Evolutionary conservation across 805 yeast genomes (phyloP).

Genomic region (Sugiyamaella mastotermitis): DNA sequence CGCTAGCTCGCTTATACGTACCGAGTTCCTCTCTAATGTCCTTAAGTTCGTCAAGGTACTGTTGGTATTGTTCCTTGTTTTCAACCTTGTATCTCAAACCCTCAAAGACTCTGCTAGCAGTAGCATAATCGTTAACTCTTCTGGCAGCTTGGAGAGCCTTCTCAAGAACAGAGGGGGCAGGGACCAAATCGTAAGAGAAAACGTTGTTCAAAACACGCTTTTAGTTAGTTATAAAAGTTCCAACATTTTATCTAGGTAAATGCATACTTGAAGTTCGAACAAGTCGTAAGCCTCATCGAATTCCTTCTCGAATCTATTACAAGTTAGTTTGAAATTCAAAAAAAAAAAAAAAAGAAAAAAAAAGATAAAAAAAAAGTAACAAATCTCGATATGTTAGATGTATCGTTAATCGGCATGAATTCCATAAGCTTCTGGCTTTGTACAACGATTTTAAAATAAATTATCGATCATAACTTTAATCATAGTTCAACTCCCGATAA

Average conservation of each 20-base stretch:
- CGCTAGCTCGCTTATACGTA: conserved; percentile 2
- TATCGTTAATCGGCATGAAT: no score
- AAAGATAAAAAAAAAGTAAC: no score
- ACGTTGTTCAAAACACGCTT: conserved; percentile 97
- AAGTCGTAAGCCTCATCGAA: conserved; percentile 89
- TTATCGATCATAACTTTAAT: not conserved
- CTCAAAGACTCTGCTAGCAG: conserved; percentile 97
- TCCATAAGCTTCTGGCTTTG: not conserved
- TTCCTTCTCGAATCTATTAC: conserved; percentile 74
- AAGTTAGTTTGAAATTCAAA: not conserved
- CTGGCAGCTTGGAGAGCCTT: conserved; percentile 96
- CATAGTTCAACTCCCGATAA: not conserved
- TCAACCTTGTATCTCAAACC: conserved; percentile 93
- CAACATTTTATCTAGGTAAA: conserved; percentile 9
- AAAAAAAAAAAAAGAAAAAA: not conserved
- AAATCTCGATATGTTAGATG: no score
- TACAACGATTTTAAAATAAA: not conserved
- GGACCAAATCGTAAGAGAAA: conserved; percentile 97
- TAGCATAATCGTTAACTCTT: conserved; percentile 97
- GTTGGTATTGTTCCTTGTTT: conserved; percentile 87
- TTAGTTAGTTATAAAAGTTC: conserved; percentile 23
- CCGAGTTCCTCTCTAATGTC: conserved; percentile 90
- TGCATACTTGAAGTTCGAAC: conserved; percentile 79
- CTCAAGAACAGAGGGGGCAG: conserved; percentile 93
- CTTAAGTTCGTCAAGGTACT: conserved; percentile 91